Conservation (phyloP, 345 rosid genomes). For the Eucalyptus polybractea region DNA sequence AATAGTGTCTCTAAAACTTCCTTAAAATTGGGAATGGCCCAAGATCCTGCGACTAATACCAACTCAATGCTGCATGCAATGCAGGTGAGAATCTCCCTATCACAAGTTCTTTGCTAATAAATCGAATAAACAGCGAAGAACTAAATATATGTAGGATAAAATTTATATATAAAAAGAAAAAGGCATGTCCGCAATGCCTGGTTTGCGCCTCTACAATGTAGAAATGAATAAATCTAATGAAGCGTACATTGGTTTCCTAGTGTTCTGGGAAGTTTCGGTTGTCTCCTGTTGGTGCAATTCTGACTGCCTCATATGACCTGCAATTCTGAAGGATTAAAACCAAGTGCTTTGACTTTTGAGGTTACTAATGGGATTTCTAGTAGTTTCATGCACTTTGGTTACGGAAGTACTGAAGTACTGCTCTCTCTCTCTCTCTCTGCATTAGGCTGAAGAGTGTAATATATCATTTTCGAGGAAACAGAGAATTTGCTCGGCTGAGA, state of each 20-base stretch:
- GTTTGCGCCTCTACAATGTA: not conserved
- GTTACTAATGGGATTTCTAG: not conserved
- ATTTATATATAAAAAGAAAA: no score
- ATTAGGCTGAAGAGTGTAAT: conserved; percentile 67
- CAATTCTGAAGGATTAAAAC: not conserved
- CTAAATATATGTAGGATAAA: not conserved
- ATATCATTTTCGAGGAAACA: conserved; percentile 58
- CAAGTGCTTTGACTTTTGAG: not conserved
- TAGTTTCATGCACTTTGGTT: not conserved
- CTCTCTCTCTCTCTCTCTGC: not conserved
- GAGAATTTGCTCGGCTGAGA: conserved; percentile 78
- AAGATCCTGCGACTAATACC: not conserved
- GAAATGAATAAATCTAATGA: not conserved
- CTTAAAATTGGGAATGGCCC: not conserved
- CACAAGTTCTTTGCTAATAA: not conserved
- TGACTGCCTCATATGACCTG: not conserved
- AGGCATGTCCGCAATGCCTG: not conserved
- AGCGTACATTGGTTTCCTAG: not conserved
- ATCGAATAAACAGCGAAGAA: not conserved
- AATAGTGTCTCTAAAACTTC: not conserved
- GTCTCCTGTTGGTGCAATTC: not conserved
- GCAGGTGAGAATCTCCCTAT: not conserved
- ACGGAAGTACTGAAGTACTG: not conserved
- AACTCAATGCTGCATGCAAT: not conserved
- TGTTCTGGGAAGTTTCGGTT: not conserved